phyloP scores from a whole-genome alignment of 148 eudicot genomes.

The Persicaria maculosa region DNA sequence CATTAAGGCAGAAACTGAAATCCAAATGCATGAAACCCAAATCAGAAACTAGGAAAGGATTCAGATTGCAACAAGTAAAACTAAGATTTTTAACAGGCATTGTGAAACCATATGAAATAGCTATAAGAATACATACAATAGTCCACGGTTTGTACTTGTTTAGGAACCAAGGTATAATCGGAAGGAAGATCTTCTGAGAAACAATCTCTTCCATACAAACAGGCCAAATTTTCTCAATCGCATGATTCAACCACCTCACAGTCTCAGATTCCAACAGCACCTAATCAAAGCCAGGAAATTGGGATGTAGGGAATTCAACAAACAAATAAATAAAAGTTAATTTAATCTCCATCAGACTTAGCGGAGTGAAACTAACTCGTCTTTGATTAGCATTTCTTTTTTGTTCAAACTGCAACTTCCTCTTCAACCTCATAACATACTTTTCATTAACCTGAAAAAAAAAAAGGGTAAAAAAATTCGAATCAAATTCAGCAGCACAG shows the following conservation, averaged over 20 bases:
- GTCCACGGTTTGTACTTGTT: conserved; percentile 98
- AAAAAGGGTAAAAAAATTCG: not conserved
- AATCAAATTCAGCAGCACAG: not conserved
- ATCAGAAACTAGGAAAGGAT: not conserved
- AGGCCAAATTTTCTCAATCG: conserved; percentile 81
- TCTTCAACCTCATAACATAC: conserved; percentile 51
- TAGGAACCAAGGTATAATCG: conserved; percentile 94
- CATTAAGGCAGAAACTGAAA: not conserved
- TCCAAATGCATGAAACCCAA: not conserved
- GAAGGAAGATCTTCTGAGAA: conserved; percentile 81
- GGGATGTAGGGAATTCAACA: not conserved
- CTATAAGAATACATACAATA: conserved; percentile 44
- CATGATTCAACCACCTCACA: conserved; percentile 88
- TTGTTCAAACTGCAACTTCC: conserved; percentile 62
- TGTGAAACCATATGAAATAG: not conserved
- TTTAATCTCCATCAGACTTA: not conserved
- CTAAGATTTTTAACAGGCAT: not conserved
- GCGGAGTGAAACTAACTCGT: conserved; percentile 39
- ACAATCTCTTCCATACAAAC: conserved; percentile 81
- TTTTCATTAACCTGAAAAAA: conserved; percentile 57
- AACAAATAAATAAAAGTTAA: not conserved
- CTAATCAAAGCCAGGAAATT: conserved; percentile 26
- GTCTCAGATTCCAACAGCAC: conserved; percentile 78
- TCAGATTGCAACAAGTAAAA: not conserved
- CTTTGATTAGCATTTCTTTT: conserved; percentile 58